A percentile compares a stretch with the other conserved stretches of the same genome.
Conservation (phyloP, 371 early-diverging fungal genomes). For the Lichtheimia ornata region DNA sequence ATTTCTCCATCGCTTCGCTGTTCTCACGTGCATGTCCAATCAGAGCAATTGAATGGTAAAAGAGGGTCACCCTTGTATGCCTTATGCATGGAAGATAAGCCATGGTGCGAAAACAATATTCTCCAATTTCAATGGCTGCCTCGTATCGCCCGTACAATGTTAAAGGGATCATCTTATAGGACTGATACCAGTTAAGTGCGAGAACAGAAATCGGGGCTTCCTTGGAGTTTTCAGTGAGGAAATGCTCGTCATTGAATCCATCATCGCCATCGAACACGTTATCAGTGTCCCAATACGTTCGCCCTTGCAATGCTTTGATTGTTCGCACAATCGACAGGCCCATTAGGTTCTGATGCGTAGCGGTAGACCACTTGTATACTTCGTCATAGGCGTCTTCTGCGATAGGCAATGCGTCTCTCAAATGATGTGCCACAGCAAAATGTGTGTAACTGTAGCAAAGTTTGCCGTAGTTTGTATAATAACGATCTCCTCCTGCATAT, state of each 20-base stretch:
- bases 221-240: slow-evolving; percentile 35
- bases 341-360: slow-evolving; percentile 30
- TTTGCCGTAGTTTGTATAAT: slow-evolving; percentile 33
- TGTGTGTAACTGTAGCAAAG: slow-evolving; percentile 30
- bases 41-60: slow-evolving; percentile 36
- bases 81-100: slow-evolving; percentile 37
- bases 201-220: slow-evolving; percentile 30
- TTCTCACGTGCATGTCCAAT: slow-evolving; percentile 23
- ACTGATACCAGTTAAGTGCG: slow-evolving; percentile 39
- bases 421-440: slow-evolving; percentile 22
- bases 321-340: slow-evolving; percentile 35
- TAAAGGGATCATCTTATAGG: slow-evolving; percentile 36
- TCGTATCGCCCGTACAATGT: slow-evolving; percentile 44
- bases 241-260: slow-evolving; percentile 41
- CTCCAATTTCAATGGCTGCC: slow-evolving; percentile 33
- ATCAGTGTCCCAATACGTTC: slow-evolving; percentile 23
- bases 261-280: slow-evolving; percentile 46
- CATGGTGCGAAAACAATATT: slow-evolving; percentile 18
- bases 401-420: slow-evolving; percentile 24
- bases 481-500: slow-evolving; percentile 37
- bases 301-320: slow-evolving; percentile 42
- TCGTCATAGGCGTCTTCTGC: slow-evolving; percentile 41
- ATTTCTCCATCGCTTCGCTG: slow-evolving; percentile 8
- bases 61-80: slow-evolving; percentile 34
- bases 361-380: slow-evolving; percentile 37